These are phyloP conservation scores for Allomyces javanicus DNA, from an alignment of 192 early-diverging fungal species.

Conservation along the genomic window DNA sequence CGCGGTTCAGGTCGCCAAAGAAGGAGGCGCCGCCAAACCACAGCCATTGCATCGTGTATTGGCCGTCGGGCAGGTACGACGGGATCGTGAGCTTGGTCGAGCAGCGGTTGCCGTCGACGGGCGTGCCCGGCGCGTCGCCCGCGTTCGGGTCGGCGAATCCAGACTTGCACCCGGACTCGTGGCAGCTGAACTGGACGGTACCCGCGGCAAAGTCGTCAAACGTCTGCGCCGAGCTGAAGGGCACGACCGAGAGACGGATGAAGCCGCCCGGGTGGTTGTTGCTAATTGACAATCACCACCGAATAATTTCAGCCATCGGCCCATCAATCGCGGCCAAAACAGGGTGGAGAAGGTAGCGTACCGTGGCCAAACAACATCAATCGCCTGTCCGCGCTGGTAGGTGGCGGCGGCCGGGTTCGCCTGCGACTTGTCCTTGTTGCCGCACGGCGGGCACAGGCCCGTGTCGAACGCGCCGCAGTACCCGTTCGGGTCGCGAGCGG, in stretches of 20 bases:
- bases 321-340: no score
- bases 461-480: no score
- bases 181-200: background rate
- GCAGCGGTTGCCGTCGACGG: background rate
- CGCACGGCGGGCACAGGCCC: no score
- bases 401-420: no score
- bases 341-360: no score
- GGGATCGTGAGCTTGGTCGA: background rate
- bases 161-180: background rate
- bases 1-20: background rate
- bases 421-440: no score
- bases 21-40: conserved; percentile 1
- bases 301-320: no score
- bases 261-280: conserved; percentile 1
- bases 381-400: no score
- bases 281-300: background rate
- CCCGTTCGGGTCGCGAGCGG: no score
- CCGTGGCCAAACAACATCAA: no score
- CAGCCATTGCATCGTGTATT: background rate
- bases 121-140: no score
- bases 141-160: no score
- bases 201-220: background rate
- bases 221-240: background rate
- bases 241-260: background rate
- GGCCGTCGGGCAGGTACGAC: background rate